Conservation (phyloP, 2,329 filamentous ascomycete species). For the Talaromyces sp. region DNA sequence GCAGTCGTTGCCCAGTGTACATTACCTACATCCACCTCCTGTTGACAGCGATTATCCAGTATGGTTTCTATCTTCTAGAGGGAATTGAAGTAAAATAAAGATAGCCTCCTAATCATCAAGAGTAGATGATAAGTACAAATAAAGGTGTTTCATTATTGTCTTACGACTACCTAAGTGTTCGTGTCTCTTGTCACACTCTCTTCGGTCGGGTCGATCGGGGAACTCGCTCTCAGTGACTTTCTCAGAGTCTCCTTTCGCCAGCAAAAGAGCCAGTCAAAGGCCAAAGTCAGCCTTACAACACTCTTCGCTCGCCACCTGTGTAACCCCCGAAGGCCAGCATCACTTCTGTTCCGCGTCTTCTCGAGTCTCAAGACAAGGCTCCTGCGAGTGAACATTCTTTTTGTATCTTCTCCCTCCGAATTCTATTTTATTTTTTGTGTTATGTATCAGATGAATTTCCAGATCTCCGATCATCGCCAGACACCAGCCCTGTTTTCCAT, state of each 20-base stretch:
- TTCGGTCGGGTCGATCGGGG: neutral
- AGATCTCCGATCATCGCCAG: slow-evolving; percentile 30
- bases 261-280: slow-evolving; percentile 6
- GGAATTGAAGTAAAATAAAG: too few species aligned
- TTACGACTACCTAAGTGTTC: too few species aligned
- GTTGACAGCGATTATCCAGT: neutral
- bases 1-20: neutral
- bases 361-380: slow-evolving; percentile 14
- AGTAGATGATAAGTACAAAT: too few species aligned
- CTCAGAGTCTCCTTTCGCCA: neutral
- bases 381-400: neutral
- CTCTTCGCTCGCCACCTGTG: neutral
- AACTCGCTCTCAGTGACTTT: neutral
- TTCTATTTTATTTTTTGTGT: slow-evolving; percentile 27
- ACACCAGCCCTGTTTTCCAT: slow-evolving; percentile 30
- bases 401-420: slow-evolving; percentile 7
- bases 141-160: too few species aligned
- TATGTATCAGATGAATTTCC: slow-evolving; percentile 40
- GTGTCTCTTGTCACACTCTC: slow-evolving; percentile 1
- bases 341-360: neutral
- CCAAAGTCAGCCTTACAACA: slow-evolving; percentile 6
- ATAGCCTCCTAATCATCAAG: too few species aligned
- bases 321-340: neutral
- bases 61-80: too few species aligned
- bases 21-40: neutral